Conservation (phyloP, 108 stramenopile genomes). For the Phaeodactylum tricornutum region DNA sequence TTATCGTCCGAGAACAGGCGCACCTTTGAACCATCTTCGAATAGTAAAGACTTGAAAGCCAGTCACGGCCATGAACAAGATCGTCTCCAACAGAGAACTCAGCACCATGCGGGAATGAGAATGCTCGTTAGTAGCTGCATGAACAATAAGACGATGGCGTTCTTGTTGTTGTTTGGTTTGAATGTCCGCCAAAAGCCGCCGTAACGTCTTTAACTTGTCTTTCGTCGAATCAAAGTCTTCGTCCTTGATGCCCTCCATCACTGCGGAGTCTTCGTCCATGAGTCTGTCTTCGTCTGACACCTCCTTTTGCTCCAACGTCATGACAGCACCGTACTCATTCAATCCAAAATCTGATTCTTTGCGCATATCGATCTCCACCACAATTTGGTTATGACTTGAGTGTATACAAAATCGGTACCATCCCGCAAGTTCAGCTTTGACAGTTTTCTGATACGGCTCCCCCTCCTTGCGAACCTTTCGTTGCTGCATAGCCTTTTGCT, state of each 20-base stretch:
- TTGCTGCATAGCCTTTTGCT: slow-evolving; percentile 19
- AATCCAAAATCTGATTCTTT: slow-evolving; percentile 55
- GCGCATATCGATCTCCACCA: slow-evolving; percentile 71
- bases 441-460: slow-evolving; percentile 47
- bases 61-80: slow-evolving; percentile 65
- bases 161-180: slow-evolving; percentile 65
- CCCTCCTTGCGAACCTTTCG: slow-evolving; percentile 39
- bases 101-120: slow-evolving; percentile 76
- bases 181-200: slow-evolving; percentile 59
- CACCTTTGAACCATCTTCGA: slow-evolving; percentile 77
- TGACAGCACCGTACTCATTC: slow-evolving; percentile 51
- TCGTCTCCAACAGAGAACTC: slow-evolving; percentile 62
- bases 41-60: slow-evolving; percentile 78
- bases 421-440: slow-evolving; percentile 30
- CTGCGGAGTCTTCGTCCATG: slow-evolving; percentile 47
- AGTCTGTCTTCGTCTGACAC: slow-evolving; percentile 51
- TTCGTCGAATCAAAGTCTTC: slow-evolving; percentile 56
- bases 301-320: slow-evolving; percentile 33
- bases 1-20: slow-evolving; percentile 52
- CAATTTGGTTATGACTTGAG: slow-evolving; percentile 31
- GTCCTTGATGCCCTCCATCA: slow-evolving; percentile 55
- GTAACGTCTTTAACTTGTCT: slow-evolving; percentile 45
- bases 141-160: slow-evolving; percentile 54
- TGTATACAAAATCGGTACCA: slow-evolving; percentile 74
- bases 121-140: slow-evolving; percentile 68